A percentile compares a stretch with the other conserved stretches of the same genome.
phyloP scores from a whole-genome alignment of 1,139 yeast species.

The Saccharomyces hybrid region DNA sequence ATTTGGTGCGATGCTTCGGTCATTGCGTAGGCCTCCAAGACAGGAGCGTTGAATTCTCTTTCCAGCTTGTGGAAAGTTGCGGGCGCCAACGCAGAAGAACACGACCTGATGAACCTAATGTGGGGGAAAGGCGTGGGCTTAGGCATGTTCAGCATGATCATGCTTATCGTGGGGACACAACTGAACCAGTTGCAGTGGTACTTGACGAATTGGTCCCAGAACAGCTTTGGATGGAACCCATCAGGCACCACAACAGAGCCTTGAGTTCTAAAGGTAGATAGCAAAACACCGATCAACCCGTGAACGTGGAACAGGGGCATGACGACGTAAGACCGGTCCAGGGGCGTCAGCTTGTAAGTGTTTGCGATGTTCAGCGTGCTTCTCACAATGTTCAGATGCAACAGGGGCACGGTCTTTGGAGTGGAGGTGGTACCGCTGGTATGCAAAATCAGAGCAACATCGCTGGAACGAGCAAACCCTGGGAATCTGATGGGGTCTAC shows the following conservation, averaged over 20 bases:
- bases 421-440: conserved; percentile 69
- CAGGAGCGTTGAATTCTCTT: conserved; percentile 51
- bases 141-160: conserved; percentile 47
- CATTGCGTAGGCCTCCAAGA: conserved; percentile 71
- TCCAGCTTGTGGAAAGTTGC: conserved; percentile 51
- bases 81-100: conserved; percentile 62
- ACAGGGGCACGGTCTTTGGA: conserved; percentile 63
- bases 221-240: conserved; percentile 50
- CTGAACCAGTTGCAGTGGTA: conserved; percentile 58
- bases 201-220: conserved; percentile 49
- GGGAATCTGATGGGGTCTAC: conserved; percentile 29
- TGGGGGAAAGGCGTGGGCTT: conserved; percentile 44
- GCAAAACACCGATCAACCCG: conserved; percentile 55
- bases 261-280: conserved; percentile 53
- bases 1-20: conserved; percentile 68
- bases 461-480: conserved; percentile 39
- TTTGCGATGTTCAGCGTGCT: conserved; percentile 49
- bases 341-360: conserved; percentile 43
- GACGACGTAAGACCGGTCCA: conserved; percentile 51
- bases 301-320: conserved; percentile 74
- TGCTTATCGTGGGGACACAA: conserved; percentile 68
- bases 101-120: conserved; percentile 58
- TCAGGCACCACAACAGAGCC: conserved; percentile 54
- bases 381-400: conserved; percentile 53
- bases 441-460: conserved; percentile 56